phyloP scores from a whole-genome alignment of 2,329 filamentous ascomycete genomes.

The Ascocoryne sarcoides region DNA sequence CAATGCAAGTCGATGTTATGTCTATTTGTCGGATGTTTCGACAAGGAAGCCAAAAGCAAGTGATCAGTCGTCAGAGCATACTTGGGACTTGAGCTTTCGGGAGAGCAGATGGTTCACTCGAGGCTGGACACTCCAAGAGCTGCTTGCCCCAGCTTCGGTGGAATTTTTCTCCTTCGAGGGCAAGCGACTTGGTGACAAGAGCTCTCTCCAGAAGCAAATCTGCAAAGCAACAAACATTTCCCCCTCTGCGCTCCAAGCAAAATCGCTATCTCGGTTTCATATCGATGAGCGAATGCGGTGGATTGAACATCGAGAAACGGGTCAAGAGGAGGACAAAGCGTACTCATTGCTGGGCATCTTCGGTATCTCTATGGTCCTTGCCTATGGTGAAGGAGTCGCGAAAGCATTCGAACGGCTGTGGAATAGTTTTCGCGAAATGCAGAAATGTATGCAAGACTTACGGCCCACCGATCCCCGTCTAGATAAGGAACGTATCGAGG shows the following conservation, averaged over 20 bases:
- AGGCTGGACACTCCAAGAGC: conserved; percentile 9
- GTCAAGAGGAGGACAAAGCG: conserved; percentile 8
- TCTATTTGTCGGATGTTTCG: conserved; percentile 10
- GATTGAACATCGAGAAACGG: conserved; percentile 30
- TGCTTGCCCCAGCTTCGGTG: conserved; percentile 8
- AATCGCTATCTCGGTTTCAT: conserved; percentile 2
- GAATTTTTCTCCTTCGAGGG: conserved; percentile 7
- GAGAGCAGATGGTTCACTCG: conserved; percentile 8
- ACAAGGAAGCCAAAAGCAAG: conserved; percentile 3
- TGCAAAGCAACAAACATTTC: conserved; percentile 5
- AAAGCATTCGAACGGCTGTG: conserved; percentile 27
- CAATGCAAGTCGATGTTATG: conserved; percentile 4
- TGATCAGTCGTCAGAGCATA: conserved; percentile 1
- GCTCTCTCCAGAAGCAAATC: conserved; percentile 5
- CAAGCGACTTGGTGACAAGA: conserved; percentile 8
- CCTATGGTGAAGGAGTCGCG: conserved; percentile 31
- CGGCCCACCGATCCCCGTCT: conserved; percentile 8
- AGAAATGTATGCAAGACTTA: conserved; percentile 8
- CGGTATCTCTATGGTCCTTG: conserved; percentile 26
- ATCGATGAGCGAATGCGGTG: conserved; percentile 28
- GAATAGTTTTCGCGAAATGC: background rate
- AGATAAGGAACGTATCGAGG: conserved; percentile 14
- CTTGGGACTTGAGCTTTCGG: conserved; percentile 7
- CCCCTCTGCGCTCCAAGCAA: conserved; percentile 4
- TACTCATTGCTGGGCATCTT: conserved; percentile 32